Evolutionary conservation across 1,139 yeast species (phyloP).

Genomic region (Kodamaea fungicola): DNA sequence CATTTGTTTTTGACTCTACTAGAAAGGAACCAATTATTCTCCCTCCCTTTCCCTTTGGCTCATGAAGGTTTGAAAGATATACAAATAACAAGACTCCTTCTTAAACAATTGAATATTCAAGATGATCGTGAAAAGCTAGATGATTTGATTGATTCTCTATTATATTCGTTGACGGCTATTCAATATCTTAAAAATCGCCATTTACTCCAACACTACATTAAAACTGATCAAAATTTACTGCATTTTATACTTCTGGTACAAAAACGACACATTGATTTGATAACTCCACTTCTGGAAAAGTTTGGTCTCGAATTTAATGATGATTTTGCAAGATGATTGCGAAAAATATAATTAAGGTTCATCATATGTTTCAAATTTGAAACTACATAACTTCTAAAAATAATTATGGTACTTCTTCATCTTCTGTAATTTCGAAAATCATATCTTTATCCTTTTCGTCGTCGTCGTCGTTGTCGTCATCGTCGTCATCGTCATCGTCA

Average conservation of each 20-base stretch:
- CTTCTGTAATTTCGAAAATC: slow-evolving; percentile 33
- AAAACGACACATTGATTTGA: slow-evolving; percentile 6
- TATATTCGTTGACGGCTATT: slow-evolving; percentile 32
- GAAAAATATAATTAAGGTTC: too few relatives aligned
- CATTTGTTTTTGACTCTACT: slow-evolving; percentile 14
- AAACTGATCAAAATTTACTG: slow-evolving; percentile 2
- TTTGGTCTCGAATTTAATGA: slow-evolving; percentile 7
- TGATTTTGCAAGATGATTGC: slow-evolving; percentile 5
- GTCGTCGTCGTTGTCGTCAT: slow-evolving; percentile 32
- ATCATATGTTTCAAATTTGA: background rate
- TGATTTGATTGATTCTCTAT: slow-evolving; percentile 38
- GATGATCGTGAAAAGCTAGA: slow-evolving; percentile 26
- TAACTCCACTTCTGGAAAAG: slow-evolving; percentile 7
- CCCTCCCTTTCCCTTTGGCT: background rate
- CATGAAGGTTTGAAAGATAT: slow-evolving; percentile 5
- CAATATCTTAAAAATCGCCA: slow-evolving; percentile 19
- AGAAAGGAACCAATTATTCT: slow-evolving; percentile 3
- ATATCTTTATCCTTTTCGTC: slow-evolving; percentile 23
- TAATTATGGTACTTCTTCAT: slow-evolving; percentile 2
- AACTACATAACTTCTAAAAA: too few relatives aligned
- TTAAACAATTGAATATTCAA: slow-evolving; percentile 10
- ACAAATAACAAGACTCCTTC: slow-evolving; percentile 6
- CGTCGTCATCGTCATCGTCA: slow-evolving; percentile 37
- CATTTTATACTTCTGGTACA: slow-evolving; percentile 7
- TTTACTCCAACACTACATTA: slow-evolving; percentile 4